Evolutionary conservation across 495 filamentous ascomycete genomes (phyloP), one percentile per base, ranked within the genome.

Genomic region (Lophiotrema nucula): DNA sequence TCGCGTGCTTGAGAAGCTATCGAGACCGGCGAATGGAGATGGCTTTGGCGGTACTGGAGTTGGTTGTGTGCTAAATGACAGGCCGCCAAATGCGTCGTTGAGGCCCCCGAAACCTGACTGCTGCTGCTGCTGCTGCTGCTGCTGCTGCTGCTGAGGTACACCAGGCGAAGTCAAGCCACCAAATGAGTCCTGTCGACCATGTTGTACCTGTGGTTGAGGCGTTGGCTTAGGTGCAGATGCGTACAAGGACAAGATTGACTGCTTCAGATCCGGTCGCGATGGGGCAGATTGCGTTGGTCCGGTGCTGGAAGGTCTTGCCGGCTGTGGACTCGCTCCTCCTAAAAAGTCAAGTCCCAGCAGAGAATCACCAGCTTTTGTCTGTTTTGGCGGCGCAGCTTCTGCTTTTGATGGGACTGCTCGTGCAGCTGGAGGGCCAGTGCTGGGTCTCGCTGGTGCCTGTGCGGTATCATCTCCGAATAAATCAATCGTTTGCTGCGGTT

Each of bases 171-270:
- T 76, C 76, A 89, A 79, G 43, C 81, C 81, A 35, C 88, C 88
- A 67, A 90, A 87, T 0, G 85, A 74, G 15, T 78, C 72, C 47
- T 77, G 74, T 8, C 74, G 83, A 43, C 75, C 81, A 23, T 85
- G 84, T 57, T 81, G 79, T 10, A 77, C 79, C 62, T 87, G 86
- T 35, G 84, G 80, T 55, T 81, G 79, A 16, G 87, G 88, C 53
- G 58, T 25, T 11, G 50, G 66, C 28, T 67, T 70, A 12, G 70
- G 66, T 19, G 37, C 86, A 37, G 92, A 89, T 31, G 93, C 88
- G 68, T 98, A 98, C 6, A 98, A 78, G 2, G 95, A 97, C 11
- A 98, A 74, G 53, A 98, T 98, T 12, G 92, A 97, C 70, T 96
- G 92, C 71, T 97, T 97, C 35, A 98, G 76, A 70, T 98, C 93